Conservation (phyloP, 106 monocot genomes). For the Dendrobium catenatum region DNA sequence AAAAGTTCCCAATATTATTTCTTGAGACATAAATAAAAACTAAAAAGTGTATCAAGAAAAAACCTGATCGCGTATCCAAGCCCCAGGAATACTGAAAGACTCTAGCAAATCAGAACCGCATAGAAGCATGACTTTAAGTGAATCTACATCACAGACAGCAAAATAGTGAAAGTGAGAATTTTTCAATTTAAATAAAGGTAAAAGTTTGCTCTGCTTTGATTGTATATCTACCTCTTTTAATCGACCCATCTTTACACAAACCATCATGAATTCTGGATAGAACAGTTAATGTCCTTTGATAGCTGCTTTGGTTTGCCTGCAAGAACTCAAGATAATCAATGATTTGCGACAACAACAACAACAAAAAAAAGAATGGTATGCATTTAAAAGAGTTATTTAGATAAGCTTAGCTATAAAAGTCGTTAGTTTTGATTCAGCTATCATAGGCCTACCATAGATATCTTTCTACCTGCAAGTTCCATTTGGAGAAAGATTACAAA, state of each 20-base stretch:
- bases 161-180: background rate
- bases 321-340: slow-evolving; percentile 5
- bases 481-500: background rate
- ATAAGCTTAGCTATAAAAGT: background rate
- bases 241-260: slow-evolving; percentile 28
- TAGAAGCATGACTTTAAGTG: slow-evolving; percentile 85
- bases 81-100: slow-evolving; percentile 75
- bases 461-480: background rate
- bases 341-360: background rate
- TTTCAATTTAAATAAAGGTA: background rate
- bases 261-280: slow-evolving; percentile 47
- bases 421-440: background rate
- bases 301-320: slow-evolving; percentile 68
- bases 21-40: background rate
- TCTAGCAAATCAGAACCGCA: slow-evolving; percentile 95
- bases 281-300: slow-evolving; percentile 65
- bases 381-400: slow-evolving; percentile 1
- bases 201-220: background rate
- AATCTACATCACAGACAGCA: slow-evolving; percentile 29
- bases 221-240: slow-evolving; percentile 30
- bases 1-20: background rate
- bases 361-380: background rate
- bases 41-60: background rate
- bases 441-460: background rate
- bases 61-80: slow-evolving; percentile 93